A percentile compares a stretch with the other conserved stretches of the same genome.
phyloP scores from a whole-genome alignment of 169 alveolate genomes.

The Toxoplasma gondii region DNA sequence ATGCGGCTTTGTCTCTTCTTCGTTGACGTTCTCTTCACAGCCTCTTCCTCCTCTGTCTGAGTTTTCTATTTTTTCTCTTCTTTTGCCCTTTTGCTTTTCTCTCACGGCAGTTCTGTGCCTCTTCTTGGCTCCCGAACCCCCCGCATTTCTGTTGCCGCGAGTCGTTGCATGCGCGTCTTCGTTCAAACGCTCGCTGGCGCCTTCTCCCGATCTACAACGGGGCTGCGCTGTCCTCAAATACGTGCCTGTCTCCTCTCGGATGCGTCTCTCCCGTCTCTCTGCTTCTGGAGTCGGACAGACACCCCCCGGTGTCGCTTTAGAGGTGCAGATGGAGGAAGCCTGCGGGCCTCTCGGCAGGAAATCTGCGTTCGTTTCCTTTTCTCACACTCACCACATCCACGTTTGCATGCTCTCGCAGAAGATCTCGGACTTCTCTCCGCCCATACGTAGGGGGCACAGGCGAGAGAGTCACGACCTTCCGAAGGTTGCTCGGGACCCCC shows the following conservation, averaged over 20 bases:
- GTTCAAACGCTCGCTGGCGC: too few relatives aligned
- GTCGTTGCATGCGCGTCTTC: too few relatives aligned
- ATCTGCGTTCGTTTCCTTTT: background rate
- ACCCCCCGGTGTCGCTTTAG: background rate
- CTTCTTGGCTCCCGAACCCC: too few relatives aligned
- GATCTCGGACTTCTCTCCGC: background rate
- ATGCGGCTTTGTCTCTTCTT: background rate
- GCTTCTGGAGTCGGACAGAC: background rate
- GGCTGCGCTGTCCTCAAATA: too few relatives aligned
- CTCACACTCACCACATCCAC: background rate
- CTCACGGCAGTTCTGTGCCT: background rate
- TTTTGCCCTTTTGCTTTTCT: background rate
- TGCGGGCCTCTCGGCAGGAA: too few relatives aligned
- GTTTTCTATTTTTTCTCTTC: background rate
- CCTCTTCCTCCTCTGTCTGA: background rate
- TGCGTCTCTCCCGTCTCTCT: too few relatives aligned
- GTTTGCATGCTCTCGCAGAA: background rate
- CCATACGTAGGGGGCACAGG: slow-evolving; percentile 23
- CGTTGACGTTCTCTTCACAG: background rate
- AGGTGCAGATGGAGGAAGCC: too few relatives aligned
- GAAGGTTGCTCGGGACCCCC: background rate
- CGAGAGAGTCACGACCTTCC: slow-evolving; percentile 1
- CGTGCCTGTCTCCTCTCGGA: too few relatives aligned
- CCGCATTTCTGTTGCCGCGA: too few relatives aligned
- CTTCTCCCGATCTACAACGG: too few relatives aligned